Percentiles rank a stretch among this genome's conserved stretches.
Conservation (phyloP, 129 eudicot genomes). For the Deinandra increscens region DNA sequence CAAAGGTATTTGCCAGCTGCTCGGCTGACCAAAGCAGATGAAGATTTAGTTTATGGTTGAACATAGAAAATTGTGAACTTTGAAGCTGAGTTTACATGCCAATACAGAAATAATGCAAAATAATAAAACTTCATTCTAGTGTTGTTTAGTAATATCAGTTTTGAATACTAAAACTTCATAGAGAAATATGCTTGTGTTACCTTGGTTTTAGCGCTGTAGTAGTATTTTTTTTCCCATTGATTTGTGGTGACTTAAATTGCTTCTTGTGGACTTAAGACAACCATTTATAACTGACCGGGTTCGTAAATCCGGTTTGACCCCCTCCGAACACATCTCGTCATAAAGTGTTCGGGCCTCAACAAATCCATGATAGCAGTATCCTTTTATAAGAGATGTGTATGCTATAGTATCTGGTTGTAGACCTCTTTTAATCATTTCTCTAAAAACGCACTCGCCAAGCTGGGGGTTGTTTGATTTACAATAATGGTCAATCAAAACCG, state of each 20-base stretch:
- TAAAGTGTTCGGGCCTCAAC: conserved; percentile 41
- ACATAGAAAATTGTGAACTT: not conserved
- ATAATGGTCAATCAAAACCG: conserved; percentile 50
- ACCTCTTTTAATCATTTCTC: conserved; percentile 66
- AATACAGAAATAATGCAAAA: not conserved
- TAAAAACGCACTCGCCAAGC: conserved; percentile 45
- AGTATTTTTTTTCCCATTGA: conserved; percentile 84
- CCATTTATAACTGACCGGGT: conserved; percentile 27
- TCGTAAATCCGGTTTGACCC: conserved; percentile 41
- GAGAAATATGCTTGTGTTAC: conserved; percentile 33
- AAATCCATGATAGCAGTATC: conserved; percentile 39
- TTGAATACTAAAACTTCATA: too few relatives aligned
- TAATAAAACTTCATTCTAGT: not conserved
- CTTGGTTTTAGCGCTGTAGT: conserved; percentile 73
- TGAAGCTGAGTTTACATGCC: conserved; percentile 19
- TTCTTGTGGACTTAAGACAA: conserved; percentile 34
- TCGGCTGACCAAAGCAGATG: conserved; percentile 45
- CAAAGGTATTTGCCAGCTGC: conserved; percentile 98
- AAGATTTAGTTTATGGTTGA: conserved; percentile 12
- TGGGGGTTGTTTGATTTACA: conserved; percentile 50
- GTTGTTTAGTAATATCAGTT: too few relatives aligned
- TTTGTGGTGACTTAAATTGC: conserved; percentile 58
- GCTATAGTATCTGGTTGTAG: conserved; percentile 55
- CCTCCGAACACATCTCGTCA: conserved; percentile 38
- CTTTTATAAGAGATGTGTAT: conserved; percentile 57